Evolutionary conservation across 2,329 filamentous ascomycete species (phyloP).

Genomic region (Apiospora malaysiana): DNA sequence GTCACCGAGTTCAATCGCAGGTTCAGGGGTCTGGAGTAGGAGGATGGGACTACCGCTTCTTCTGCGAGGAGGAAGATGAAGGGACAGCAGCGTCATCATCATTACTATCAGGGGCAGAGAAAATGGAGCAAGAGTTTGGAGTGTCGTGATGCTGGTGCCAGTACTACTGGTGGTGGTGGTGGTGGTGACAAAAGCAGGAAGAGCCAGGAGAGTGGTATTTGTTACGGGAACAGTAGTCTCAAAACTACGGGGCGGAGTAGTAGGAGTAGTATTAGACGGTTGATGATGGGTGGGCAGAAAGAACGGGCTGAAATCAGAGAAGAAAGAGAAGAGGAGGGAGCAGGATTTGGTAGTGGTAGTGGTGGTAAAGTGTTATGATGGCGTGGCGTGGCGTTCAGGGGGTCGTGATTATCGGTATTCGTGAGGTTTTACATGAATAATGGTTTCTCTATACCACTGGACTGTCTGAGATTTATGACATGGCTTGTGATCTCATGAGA

Average conservation of each 20-base stretch:
- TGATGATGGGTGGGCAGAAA: too few relatives aligned
- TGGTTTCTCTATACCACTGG: neutral
- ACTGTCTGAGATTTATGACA: neutral
- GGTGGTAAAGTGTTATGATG: too few relatives aligned
- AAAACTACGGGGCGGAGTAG: neutral
- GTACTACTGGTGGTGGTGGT: neutral
- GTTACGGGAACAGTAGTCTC: too few relatives aligned
- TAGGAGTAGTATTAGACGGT: too few relatives aligned
- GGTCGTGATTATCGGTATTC: neutral
- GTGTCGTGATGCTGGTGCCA: neutral
- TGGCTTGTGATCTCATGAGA: too few relatives aligned
- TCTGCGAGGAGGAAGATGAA: neutral
- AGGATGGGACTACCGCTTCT: neutral
- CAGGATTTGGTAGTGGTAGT: too few relatives aligned
- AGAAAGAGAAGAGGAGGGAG: neutral
- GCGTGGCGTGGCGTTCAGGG: slow-evolving; percentile 1
- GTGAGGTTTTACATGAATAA: slow-evolving; percentile 11
- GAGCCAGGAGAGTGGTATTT: too few relatives aligned
- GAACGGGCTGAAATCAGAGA: neutral
- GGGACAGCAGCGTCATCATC: neutral
- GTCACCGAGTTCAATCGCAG: slow-evolving; percentile 72
- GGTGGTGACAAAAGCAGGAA: neutral
- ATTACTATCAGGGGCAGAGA: neutral
- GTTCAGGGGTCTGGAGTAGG: slow-evolving; percentile 53
- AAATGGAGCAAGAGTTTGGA: neutral